Evolutionary conservation across 805 yeast species (phyloP), one percentile per base, ranked within the genome.

Genomic region (Starmerella sp.): DNA sequence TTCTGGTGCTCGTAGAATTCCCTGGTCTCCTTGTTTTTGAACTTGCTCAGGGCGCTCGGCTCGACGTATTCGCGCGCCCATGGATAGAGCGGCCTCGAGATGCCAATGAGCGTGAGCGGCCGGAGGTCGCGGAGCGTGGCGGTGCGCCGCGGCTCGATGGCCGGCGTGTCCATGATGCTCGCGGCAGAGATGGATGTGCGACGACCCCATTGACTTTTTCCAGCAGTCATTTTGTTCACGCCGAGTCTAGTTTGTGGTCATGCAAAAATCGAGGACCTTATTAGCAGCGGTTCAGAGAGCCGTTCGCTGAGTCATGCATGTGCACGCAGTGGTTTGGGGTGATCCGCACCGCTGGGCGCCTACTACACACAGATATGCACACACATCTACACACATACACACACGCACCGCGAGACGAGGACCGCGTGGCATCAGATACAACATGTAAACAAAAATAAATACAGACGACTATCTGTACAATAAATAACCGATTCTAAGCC

Each of bases 1-100:
- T 85, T 85, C 67, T 84, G 91, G 2, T 69, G 65, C 43, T 67
- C 66, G 67, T 86, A 85, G 66, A 70, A 84, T 17, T 65, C 54
- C 31, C 73, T 68, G 1, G 45, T 30, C 8, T 14, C 38, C 37
- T 17, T 35, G n/a, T 54, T 42, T 15, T 38, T 49, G 5, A 78
- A 54, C 42, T 59, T 65, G 8, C 53, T 59, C 14, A 54, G 32
- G 5, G 41, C 34, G 29, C 14, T 29, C n/a, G 62, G 36, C 15
- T 62, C 56, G 5, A 43, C 57, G 53, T 52, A 60, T 57, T 11
- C 53, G 44, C 29, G 43, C 15, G 51, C 54, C 83, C 84, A 79
- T 53, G 76, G 69, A 28, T 57, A 58, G 34, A 76, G 60, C n/a
- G 73, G 68, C 39, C 62, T 62, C 5, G 70, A 61, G 36, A 65